Conservation (phyloP, 2,329 filamentous ascomycete genomes). For the Colletotrichum zoysiae region DNA sequence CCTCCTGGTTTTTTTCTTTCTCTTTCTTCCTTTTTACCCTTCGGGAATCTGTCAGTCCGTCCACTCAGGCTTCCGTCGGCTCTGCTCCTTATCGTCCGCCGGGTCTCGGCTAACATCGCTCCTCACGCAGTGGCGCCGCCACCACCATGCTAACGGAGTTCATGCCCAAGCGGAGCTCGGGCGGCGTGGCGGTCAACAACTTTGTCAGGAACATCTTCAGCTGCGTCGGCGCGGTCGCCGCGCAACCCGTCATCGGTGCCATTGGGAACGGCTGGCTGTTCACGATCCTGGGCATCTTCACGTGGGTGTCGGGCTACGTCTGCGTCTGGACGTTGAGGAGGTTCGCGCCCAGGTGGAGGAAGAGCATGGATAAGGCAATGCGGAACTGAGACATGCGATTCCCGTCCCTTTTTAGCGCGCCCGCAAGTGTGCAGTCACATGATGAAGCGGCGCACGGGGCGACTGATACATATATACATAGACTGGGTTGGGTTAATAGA, state of each 20-base stretch:
- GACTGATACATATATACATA: neutral
- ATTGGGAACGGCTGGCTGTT: constrained; percentile 85
- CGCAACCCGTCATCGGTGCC: constrained; percentile 76
- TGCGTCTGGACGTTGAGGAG: constrained; percentile 72
- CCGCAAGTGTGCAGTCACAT: constrained; percentile 4
- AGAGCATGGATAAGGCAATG: constrained; percentile 68
- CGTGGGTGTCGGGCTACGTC: constrained; percentile 67
- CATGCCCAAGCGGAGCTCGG: constrained; percentile 77
- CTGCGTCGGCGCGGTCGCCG: constrained; percentile 77
- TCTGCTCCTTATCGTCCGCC: neutral
- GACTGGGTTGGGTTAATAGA: neutral
- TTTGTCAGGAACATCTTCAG: constrained; percentile 84
- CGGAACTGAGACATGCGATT: constrained; percentile 27
- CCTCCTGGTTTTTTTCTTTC: neutral
- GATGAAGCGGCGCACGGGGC: constrained; percentile 7
- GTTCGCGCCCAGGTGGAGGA: constrained; percentile 74
- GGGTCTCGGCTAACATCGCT: constrained; percentile 33
- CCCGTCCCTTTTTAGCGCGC: constrained; percentile 3
- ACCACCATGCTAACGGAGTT: constrained; percentile 91
- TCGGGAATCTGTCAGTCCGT: no score
- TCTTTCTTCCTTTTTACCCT: no score
- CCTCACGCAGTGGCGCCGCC: constrained; percentile 61
- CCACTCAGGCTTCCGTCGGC: neutral
- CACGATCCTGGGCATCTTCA: constrained; percentile 67
- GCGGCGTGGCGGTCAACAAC: constrained; percentile 84